These are phyloP conservation scores for Pseudozyma thailandica DNA, from an alignment of 1,284 basidiomycete species.

Conservation along the genomic window DNA sequence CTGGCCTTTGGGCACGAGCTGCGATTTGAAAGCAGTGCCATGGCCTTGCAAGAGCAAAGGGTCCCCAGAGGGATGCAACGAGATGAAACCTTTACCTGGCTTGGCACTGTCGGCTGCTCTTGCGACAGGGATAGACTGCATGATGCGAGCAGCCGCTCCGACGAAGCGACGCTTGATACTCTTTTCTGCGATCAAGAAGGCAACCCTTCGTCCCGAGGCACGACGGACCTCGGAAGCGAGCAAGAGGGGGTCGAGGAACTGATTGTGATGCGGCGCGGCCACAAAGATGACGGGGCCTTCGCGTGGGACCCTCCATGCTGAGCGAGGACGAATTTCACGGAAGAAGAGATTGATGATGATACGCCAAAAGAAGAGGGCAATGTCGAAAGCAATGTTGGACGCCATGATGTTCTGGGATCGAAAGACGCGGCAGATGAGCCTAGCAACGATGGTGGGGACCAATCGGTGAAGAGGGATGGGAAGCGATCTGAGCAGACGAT, in stretches of 20 bases:
- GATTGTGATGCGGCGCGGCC: conserved; percentile 92
- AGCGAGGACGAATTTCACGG: conserved; percentile 91
- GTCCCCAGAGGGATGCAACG: conserved; percentile 73
- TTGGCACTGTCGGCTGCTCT: conserved; percentile 90
- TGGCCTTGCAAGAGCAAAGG: conserved; percentile 79
- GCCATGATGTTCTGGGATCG: conserved; percentile 58
- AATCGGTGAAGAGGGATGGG: conserved; percentile 60
- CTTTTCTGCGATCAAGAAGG: conserved; percentile 92
- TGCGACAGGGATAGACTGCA: conserved; percentile 82
- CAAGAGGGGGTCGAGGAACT: conserved; percentile 96
- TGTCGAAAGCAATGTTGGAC: conserved; percentile 68
- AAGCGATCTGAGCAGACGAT: conserved; percentile 53
- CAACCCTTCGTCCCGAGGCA: conserved; percentile 84
- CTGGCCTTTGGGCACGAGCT: conserved; percentile 83
- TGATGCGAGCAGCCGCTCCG: conserved; percentile 83
- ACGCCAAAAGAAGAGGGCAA: conserved; percentile 72
- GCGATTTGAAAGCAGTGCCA: conserved; percentile 80
- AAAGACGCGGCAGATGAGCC: conserved; percentile 53
- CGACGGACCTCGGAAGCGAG: conserved; percentile 84
- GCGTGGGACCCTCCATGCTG: conserved; percentile 89
- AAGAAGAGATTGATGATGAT: conserved; percentile 95
- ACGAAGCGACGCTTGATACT: conserved; percentile 84
- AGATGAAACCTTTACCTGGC: conserved; percentile 79
- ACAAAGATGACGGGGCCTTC: conserved; percentile 96
- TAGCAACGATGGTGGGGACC: conserved; percentile 54